These are phyloP conservation scores for Ramularia collo-cygni DNA, from an alignment of 2,329 filamentous ascomycete genomes.

Conservation along the genomic window DNA sequence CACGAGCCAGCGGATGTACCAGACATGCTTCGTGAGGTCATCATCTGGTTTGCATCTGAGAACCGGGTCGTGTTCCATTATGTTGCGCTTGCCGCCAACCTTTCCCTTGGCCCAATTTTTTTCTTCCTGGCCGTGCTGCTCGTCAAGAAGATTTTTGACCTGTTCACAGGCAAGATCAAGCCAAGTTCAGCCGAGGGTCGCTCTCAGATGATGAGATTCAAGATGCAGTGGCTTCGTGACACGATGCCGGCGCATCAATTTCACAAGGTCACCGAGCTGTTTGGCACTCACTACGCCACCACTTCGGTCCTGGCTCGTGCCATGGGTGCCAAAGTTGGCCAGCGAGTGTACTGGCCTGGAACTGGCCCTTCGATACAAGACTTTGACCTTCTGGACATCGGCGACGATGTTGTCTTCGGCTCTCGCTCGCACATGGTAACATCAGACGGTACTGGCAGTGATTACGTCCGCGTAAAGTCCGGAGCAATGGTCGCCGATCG, in stretches of 20 bases:
- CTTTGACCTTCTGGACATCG: conserved; percentile 50
- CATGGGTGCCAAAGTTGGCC: conserved; percentile 48
- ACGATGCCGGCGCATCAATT: conserved; percentile 41
- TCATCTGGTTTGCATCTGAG: conserved; percentile 45
- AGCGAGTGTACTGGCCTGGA: conserved; percentile 52
- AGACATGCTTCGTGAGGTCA: conserved; percentile 36
- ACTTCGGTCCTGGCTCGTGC: conserved; percentile 46
- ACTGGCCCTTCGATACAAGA: conserved; percentile 49
- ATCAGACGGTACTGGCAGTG: conserved; percentile 46
- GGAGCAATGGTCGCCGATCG: conserved; percentile 53
- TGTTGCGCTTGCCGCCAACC: conserved; percentile 39
- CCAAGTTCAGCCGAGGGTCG: conserved; percentile 28
- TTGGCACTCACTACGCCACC: conserved; percentile 50
- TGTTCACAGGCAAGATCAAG: conserved; percentile 24
- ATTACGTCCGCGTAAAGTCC: conserved; percentile 41
- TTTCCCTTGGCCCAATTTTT: conserved; percentile 39
- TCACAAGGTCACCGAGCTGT: conserved; percentile 44
- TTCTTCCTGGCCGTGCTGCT: conserved; percentile 39
- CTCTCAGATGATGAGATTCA: conserved; percentile 39
- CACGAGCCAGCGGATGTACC: conserved; percentile 29
- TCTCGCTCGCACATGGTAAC: conserved; percentile 50
- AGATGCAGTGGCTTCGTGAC: conserved; percentile 39
- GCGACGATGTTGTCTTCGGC: conserved; percentile 55
- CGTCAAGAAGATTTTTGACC: conserved; percentile 38
- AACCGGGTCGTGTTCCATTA: conserved; percentile 47